Percentiles rank a stretch among this genome's conserved stretches.
Evolutionary conservation across 495 filamentous ascomycete genomes (phyloP).

Genomic region (Amniculicola lignicola): DNA sequence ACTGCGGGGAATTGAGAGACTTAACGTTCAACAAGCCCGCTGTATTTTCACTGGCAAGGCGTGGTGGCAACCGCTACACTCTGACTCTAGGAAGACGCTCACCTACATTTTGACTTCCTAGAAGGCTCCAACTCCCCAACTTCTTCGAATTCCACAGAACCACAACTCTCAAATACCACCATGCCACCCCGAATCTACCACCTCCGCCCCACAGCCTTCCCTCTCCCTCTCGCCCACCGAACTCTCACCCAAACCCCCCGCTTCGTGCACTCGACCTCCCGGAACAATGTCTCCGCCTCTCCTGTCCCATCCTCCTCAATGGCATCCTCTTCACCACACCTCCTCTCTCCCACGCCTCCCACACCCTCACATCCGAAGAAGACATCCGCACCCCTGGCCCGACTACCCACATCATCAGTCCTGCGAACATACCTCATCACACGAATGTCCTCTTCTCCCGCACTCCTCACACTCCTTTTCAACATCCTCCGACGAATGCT

Average conservation of each 20-base stretch:
- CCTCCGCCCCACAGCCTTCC: conserved; percentile 1
- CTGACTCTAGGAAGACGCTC: no score
- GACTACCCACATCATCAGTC: conserved; percentile 65
- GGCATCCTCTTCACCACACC: background rate
- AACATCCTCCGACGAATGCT: conserved; percentile 67
- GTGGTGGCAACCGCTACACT: no score
- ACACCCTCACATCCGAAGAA: background rate
- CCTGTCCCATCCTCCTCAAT: background rate
- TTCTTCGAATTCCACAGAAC: background rate
- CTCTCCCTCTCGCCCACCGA: background rate
- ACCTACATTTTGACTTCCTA: no score
- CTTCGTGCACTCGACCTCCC: conserved; percentile 23
- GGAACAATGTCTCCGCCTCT: conserved; percentile 17
- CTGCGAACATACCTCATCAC: conserved; percentile 77
- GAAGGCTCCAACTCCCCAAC: background rate
- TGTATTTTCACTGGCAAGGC: no score
- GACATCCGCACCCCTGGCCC: conserved; percentile 8
- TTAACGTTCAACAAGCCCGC: no score
- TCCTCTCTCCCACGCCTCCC: background rate
- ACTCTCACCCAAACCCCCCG: conserved; percentile 9
- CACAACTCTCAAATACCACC: background rate
- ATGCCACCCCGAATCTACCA: conserved; percentile 6
- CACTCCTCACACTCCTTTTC: conserved; percentile 68
- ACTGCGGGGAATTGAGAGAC: no score
- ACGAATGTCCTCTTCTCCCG: conserved; percentile 71